These are phyloP conservation scores for Dalbergia cochinchinensis DNA, from an alignment of 306 rosid genomes.

Conservation along the genomic window DNA sequence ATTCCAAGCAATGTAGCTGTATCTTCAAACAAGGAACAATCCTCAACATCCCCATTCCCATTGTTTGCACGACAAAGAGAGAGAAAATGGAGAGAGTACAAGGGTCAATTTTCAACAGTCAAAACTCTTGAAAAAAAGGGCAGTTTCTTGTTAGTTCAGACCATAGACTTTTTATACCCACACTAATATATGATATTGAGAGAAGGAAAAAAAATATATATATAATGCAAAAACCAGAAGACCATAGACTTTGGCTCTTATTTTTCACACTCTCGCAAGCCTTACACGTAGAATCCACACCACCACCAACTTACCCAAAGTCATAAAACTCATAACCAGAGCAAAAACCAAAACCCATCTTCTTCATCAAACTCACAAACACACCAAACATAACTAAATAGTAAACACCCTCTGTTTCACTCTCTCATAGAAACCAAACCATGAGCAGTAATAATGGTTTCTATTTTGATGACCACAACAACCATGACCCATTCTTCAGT, in stretches of 20 bases:
- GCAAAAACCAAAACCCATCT: not conserved
- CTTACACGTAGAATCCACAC: not conserved
- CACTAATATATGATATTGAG: not conserved
- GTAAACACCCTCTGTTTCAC: not conserved
- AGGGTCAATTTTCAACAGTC: constrained; percentile 39
- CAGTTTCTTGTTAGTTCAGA: constrained; percentile 39
- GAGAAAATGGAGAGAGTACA: too few species aligned
- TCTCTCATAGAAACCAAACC: not conserved
- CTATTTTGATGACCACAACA: not conserved
- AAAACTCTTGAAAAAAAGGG: constrained; percentile 11
- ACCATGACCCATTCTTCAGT: not conserved
- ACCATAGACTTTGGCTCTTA: not conserved
- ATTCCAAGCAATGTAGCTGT: not conserved
- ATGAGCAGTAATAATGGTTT: constrained; percentile 23
- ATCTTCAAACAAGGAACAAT: constrained; percentile 3
- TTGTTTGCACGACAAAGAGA: not conserved
- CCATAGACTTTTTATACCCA: constrained; percentile 22
- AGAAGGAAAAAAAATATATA: not conserved
- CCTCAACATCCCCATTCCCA: not conserved
- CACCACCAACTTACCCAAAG: not conserved
- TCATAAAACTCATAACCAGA: not conserved
- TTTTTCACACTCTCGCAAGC: not conserved
- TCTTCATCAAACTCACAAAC: not conserved
- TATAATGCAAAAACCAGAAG: not conserved
- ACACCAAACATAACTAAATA: not conserved